Base-by-base conservation (phyloP, 23 red algal species). In the Gracilaria caudata region DNA sequence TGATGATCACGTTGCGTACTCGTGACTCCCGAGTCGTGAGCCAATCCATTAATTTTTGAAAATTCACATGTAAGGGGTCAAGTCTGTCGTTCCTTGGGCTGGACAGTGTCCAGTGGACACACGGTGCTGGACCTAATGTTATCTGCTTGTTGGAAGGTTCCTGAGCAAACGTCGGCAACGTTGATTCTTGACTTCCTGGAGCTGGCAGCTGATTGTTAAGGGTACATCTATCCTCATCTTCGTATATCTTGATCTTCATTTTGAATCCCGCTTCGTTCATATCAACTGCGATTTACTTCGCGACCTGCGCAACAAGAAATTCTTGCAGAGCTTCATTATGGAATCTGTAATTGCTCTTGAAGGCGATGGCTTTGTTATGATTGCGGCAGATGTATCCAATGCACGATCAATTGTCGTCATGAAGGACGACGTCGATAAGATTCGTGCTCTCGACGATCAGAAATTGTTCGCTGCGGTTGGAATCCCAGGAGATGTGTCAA, bases 351-450 rank as follows among this genome's bases (percentile, higher is more conserved):
- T 98, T 55, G 92, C 92, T 45, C 46, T 98, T 34, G 64, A 78
- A 59, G 96, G 96, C n/a, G 72, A 73, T 65, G 96, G 87, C 44
- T 98, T 85, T 71, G 92, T 98, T 13, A 81, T 98, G 38, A 91
- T 88, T 28, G 96, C 92, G 21, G 93, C 96, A 0, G 96, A 98
- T 87, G 87, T 94, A 56, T 74, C 96, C 5, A 79, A 53, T 29
- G 92, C 96, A 11, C 88, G 96, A 53, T 95, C 92, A 23, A 87
- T 98, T 47, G 90, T 98, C 21, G 92, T 98, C 21, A 98, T 98
- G 96, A 98, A 98, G 86, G 92, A 95, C 8, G 92, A 95, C 26
- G 58, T 92, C 70, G 96, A 98, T 86, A 98, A 98, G 86, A 95
- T 98, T 13, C 58, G 82, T 55, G 92, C 79, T 29, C 89, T 98